Base-by-base conservation (phyloP, 1,284 basidiomycete species). In the Pseudozyma pruni region DNA sequence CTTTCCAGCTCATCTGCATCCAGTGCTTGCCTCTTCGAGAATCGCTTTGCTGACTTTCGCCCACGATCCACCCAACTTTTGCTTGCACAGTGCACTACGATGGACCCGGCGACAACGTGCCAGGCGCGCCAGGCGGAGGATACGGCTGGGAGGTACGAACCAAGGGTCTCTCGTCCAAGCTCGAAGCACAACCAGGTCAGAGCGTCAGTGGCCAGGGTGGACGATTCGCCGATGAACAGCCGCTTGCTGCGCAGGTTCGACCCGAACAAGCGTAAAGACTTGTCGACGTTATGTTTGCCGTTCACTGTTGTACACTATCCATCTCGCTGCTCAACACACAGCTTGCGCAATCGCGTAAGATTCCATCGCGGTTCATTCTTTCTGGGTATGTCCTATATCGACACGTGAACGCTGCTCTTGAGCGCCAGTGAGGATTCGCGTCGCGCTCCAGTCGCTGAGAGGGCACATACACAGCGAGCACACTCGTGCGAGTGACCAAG, bases 61-160 rank as follows among this genome's bases (percentile, higher is more conserved):
- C n/a, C n/a, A n/a, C n/a, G n/a, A n/a, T n/a, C n/a, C n/a, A n/a
- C n/a, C n/a, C n/a, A n/a, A n/a, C 10, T 29, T 35, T 4, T 22
- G 22, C 29, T 8, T 22, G 1, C 14, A 19, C 59, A 75, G 66
- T 81, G 49, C 80, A 81, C 57, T 81, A 81, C 66, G 78, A 80
- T 8, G 80, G 80, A 19, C 74, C 80, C 9, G 72, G 70, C 10
- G 69, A 77, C 55, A 29, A 63, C 22, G 73, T 77, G 19, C 75
- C 78, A 8, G 76, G 72, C 19, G 69, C 74, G n/a, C 70, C 78
- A 16, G 73, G 74, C 11, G 78, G 76, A 48, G 79, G 79, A 2
- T 82, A 80, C 27, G 80, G 80, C n/a, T 80, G 74, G 63, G 71
- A 73, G 27, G 76, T 81, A 17, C 57, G 80, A 23, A 77, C 74